These are phyloP conservation scores for Yarrowia sp. DNA, from an alignment of 805 yeast genomes.

Conservation along the genomic window DNA sequence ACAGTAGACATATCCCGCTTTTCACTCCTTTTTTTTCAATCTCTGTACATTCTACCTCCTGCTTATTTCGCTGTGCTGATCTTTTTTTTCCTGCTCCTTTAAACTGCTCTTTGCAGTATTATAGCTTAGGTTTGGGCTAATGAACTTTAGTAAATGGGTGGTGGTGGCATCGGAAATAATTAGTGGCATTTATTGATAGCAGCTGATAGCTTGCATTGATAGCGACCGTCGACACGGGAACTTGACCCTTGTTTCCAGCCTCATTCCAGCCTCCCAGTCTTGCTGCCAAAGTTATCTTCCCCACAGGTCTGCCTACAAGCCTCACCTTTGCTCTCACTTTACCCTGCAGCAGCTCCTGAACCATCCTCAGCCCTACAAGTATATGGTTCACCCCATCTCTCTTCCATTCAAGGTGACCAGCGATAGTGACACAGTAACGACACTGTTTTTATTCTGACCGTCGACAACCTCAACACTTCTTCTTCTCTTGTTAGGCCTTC, in stretches of 20 bases:
- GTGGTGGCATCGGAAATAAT: neutral
- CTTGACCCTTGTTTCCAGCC: neutral
- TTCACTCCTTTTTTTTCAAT: too few relatives aligned
- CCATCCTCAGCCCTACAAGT: constrained; percentile 1
- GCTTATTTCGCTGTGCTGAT: neutral
- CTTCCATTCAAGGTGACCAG: too few relatives aligned
- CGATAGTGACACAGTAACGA: too few relatives aligned
- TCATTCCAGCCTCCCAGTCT: neutral
- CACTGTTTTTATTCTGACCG: too few relatives aligned
- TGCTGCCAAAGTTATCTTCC: neutral
- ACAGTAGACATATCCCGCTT: too few relatives aligned
- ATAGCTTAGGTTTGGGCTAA: neutral
- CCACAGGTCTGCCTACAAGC: neutral
- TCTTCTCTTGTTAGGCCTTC: too few relatives aligned
- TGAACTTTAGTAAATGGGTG: neutral
- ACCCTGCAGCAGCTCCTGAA: constrained; percentile 7
- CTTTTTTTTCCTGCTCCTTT: neutral
- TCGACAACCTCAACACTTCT: too few relatives aligned
- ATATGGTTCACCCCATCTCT: neutral
- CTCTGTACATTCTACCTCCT: neutral
- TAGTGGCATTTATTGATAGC: neutral
- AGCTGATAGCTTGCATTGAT: neutral
- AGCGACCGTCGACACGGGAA: neutral
- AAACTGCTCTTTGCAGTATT: neutral
- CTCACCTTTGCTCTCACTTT: neutral